Conservation (phyloP, 2,329 filamentous ascomycete genomes). For the Aspergillus sp. region DNA sequence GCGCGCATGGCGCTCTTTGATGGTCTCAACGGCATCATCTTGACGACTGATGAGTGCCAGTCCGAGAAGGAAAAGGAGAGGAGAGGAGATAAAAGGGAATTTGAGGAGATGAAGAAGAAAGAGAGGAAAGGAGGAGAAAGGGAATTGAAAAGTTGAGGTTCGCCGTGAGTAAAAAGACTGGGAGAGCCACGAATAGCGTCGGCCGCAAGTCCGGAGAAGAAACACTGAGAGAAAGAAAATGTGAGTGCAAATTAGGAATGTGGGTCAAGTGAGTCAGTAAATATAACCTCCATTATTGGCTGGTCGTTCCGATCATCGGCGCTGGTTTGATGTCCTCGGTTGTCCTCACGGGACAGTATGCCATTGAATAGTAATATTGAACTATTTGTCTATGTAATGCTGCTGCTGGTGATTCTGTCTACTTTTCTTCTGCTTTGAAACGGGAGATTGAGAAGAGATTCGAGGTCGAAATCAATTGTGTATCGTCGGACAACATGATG, state of each 20-base stretch:
- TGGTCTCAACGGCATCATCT: constrained; percentile 47
- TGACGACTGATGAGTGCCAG: constrained; percentile 28
- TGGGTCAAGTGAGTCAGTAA: background rate
- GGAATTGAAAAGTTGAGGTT: constrained; percentile 14
- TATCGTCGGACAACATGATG: no score
- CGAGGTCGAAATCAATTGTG: no score
- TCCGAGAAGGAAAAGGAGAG: constrained; percentile 22
- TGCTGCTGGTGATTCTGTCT: no score
- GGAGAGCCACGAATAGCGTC: background rate
- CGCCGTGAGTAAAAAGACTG: constrained; percentile 16
- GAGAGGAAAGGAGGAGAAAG: constrained; percentile 4
- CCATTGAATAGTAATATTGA: no score
- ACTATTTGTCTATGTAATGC: no score
- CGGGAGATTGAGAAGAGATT: no score
- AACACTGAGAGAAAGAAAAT: background rate
- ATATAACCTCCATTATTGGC: constrained; percentile 1
- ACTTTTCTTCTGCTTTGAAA: no score
- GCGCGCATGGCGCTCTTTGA: constrained; percentile 44
- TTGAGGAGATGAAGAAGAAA: constrained; percentile 2
- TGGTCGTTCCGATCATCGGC: constrained; percentile 9
- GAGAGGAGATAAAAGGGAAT: constrained; percentile 11
- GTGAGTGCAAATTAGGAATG: background rate
- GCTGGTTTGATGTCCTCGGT: background rate
- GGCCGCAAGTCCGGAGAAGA: background rate
- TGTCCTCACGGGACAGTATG: background rate